These are phyloP conservation scores for Rhizophagus sp. DNA, from an alignment of 192 early-diverging fungal genomes.

Conservation along the genomic window DNA sequence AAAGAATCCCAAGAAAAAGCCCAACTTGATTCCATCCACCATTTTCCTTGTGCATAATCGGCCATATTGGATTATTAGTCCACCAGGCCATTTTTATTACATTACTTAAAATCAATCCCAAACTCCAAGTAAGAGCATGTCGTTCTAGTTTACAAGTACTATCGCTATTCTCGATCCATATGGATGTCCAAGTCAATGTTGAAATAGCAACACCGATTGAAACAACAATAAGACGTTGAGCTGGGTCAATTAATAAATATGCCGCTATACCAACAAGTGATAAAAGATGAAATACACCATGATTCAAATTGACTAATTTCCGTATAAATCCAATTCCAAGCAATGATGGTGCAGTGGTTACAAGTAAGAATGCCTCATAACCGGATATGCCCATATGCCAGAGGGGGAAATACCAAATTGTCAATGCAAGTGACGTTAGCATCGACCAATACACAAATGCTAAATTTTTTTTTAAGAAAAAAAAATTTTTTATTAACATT, in stretches of 20 bases:
- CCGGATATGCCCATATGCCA: constrained; percentile 88
- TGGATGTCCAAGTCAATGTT: constrained; percentile 57
- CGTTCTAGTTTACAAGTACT: constrained; percentile 61
- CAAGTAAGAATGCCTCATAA: constrained; percentile 71
- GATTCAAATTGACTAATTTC: constrained; percentile 50
- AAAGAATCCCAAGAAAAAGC: constrained; percentile 60
- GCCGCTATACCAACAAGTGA: constrained; percentile 66
- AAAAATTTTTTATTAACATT: background rate
- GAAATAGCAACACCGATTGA: constrained; percentile 60
- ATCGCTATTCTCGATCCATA: constrained; percentile 55
- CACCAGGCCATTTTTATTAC: constrained; percentile 75
- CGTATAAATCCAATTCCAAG: constrained; percentile 61
- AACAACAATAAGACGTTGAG: constrained; percentile 56
- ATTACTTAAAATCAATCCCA: constrained; percentile 68
- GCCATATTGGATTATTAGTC: constrained; percentile 81
- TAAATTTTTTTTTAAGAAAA: constrained; percentile 18
- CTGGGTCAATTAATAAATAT: constrained; percentile 60
- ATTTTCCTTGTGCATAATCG: constrained; percentile 73
- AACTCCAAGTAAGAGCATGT: constrained; percentile 62
- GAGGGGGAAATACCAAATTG: constrained; percentile 82
- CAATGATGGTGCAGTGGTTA: constrained; percentile 57
- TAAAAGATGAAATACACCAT: constrained; percentile 54
- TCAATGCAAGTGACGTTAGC: constrained; percentile 67
- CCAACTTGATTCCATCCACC: constrained; percentile 74
- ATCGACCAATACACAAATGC: constrained; percentile 84